Conservation (phyloP, 257 asterid genomes). For the Ajuga chamaepitys region DNA sequence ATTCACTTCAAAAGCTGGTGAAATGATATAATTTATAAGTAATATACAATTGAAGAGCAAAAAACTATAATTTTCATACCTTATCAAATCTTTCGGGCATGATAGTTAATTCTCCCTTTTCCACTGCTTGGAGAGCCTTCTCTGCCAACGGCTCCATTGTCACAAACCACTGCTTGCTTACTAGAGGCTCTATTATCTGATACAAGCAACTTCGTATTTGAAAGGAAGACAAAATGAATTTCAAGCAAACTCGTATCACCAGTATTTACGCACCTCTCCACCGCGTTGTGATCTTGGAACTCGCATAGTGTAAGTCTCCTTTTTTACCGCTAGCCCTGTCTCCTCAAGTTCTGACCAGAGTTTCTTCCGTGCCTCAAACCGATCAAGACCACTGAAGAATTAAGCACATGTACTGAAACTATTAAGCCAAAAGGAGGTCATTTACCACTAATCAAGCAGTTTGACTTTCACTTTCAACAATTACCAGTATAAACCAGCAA, state of each 20-base stretch:
- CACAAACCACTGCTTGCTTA: constrained; percentile 98
- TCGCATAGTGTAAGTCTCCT: constrained; percentile 72
- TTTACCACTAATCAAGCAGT: not conserved
- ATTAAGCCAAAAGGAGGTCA: constrained; percentile 19
- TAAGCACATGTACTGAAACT: constrained; percentile 12
- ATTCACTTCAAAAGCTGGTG: constrained; percentile 1
- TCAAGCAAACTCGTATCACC: constrained; percentile 12
- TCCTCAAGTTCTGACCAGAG: constrained; percentile 95
- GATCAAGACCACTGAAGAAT: constrained; percentile 86
- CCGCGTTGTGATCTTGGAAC: constrained; percentile 99
- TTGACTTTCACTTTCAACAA: constrained; percentile 19
- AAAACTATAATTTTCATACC: constrained; percentile 31
- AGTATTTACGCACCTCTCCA: constrained; percentile 69
- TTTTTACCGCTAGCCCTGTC: constrained; percentile 86
- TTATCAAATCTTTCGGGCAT: constrained; percentile 95
- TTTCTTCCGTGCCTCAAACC: constrained; percentile 95
- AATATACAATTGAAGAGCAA: constrained; percentile 10
- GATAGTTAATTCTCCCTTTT: constrained; percentile 78
- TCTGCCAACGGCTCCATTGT: constrained; percentile 96
- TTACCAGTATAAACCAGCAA: constrained; percentile 85
- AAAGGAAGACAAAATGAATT: constrained; percentile 16
- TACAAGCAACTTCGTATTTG: constrained; percentile 15
- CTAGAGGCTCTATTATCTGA: constrained; percentile 94
- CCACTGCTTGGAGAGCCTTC: constrained; percentile 88
- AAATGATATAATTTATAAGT: constrained; percentile 1